These are phyloP conservation scores for Talaromyces sp. DNA, from an alignment of 2,329 filamentous ascomycete genomes.

Conservation along the genomic window DNA sequence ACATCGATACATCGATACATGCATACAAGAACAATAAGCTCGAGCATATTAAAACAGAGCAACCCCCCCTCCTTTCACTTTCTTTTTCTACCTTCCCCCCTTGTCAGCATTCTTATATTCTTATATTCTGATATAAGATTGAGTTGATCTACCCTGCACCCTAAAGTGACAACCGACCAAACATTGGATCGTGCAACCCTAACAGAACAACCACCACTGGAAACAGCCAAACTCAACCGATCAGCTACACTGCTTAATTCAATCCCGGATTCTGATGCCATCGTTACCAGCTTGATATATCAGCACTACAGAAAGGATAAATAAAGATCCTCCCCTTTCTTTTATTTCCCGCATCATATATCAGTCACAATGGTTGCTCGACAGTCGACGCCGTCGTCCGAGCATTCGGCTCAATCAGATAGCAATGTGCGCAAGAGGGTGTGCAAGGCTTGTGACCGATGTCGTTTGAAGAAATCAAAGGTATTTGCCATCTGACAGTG, in stretches of 20 bases:
- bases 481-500: constrained; percentile 29
- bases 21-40: neutral
- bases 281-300: constrained; percentile 11
- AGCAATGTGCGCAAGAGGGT: constrained; percentile 55
- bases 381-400: constrained; percentile 37
- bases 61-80: neutral
- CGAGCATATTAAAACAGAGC: constrained; percentile 8
- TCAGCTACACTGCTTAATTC: neutral
- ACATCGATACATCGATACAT: neutral
- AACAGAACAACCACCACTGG: neutral
- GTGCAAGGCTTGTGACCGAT: constrained; percentile 63
- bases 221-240: constrained; percentile 1
- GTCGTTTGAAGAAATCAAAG: constrained; percentile 63
- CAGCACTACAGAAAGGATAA: neutral
- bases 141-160: neutral
- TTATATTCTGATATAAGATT: neutral
- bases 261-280: constrained; percentile 16
- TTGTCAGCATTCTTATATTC: no score
- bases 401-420: constrained; percentile 39
- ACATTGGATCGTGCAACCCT: neutral
- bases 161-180: neutral
- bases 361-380: constrained; percentile 32
- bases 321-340: neutral
- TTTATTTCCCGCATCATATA: neutral
- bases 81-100: neutral